A percentile compares a stretch with the other conserved stretches of the same genome.
Conservation (phyloP, 2,329 filamentous ascomycete species). For the Aspergillus quadrilineatus region DNA sequence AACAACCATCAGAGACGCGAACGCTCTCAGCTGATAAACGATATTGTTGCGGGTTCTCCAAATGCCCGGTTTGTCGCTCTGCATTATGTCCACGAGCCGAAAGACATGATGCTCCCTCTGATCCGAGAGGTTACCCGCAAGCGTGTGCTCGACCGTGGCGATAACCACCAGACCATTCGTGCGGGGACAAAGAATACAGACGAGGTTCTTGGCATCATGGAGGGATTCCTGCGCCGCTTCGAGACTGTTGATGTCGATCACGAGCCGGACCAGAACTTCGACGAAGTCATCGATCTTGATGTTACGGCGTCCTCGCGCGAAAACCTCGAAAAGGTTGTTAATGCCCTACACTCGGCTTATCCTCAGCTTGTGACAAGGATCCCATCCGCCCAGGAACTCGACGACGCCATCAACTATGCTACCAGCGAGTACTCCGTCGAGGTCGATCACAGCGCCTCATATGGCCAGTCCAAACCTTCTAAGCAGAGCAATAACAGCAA, state of each 20-base stretch:
- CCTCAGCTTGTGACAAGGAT: conserved; percentile 68
- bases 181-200: conserved; percentile 68
- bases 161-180: conserved; percentile 98
- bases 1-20: conserved; percentile 92
- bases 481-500: conserved; percentile 39
- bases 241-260: conserved; percentile 68
- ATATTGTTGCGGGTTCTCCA: conserved; percentile 63
- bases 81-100: conserved; percentile 77
- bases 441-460: conserved; percentile 64
- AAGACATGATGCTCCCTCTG: conserved; percentile 60
- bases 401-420: conserved; percentile 73
- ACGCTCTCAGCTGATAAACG: conserved; percentile 79
- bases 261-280: conserved; percentile 77
- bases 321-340: conserved; percentile 80
- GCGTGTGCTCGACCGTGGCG: conserved; percentile 79
- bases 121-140: conserved; percentile 74
- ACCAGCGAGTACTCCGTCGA: conserved; percentile 75
- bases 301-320: conserved; percentile 72
- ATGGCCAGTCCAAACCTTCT: conserved; percentile 40
- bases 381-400: conserved; percentile 71
- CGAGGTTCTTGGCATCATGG: conserved; percentile 89
- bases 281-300: conserved; percentile 81
- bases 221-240: conserved; percentile 84
- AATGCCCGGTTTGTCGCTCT: conserved; percentile 76
- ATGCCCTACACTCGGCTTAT: conserved; percentile 69